Base-by-base conservation (phyloP, 768 basidiomycete genomes). In the Dentipellis sp. region DNA sequence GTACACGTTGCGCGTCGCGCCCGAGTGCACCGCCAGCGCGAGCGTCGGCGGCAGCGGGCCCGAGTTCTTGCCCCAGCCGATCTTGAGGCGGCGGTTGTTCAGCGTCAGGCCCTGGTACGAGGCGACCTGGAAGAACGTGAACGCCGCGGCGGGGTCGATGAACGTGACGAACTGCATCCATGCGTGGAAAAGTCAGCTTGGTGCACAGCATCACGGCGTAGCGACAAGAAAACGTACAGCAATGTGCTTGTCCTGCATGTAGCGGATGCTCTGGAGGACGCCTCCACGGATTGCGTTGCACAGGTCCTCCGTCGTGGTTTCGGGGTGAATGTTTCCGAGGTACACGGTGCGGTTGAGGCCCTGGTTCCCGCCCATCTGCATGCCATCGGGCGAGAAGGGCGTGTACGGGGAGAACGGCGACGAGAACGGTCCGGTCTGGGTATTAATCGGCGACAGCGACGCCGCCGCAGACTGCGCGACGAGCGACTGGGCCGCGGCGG, bases 201-300 rank as follows among this genome's bases (percentile, higher is more conserved):
- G 10, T 35, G 10, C 12, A 50, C 1, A 0, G 4, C n/a, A 47
- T 35, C 8, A n/a, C 38, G 54, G n/a, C 48, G 46, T 16, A 56
- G 29, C 35, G 19, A 22, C 14, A 10, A 42, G 29, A 47, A 54
- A 29, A 80, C 86, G 62, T 63, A 94, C 91, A 63, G 93, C 93
- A 66, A 97, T 97, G 67, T 95, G 93, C 75, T 97, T 97, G 65
- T 98, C 97, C 60, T 88, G 85, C 84, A 98, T 89, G 69, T 94
- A 95, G 59, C 92, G 75, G 65, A 99, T 84, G 70, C 92, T 93
- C 73, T 97, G 92, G 52, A 99, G 72, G 59, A 97, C 90, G 49
- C 97, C 97, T n/a, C 95, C 97, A 51, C 97, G 82, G 59, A 99
- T 87, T 34, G 91, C 85, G 64, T 98, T 98, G 74, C 95, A 98